phyloP scores from a whole-genome alignment of 768 basidiomycete species.

The Lactarius sanguifluus region DNA sequence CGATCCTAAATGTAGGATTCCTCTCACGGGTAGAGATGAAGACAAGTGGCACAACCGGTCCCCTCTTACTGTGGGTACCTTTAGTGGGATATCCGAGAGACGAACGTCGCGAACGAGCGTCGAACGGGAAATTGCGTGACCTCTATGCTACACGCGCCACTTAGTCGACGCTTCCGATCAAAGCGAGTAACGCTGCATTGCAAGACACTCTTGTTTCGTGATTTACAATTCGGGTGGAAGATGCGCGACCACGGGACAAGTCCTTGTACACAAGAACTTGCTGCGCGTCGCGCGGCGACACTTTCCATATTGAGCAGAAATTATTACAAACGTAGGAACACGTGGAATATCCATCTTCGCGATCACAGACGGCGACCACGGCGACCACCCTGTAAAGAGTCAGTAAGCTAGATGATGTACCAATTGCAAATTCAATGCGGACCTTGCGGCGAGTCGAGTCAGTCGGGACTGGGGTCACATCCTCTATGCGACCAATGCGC shows the following conservation, averaged over 20 bases:
- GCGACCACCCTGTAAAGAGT: conserved; percentile 79
- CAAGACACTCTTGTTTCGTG: background rate
- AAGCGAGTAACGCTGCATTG: background rate
- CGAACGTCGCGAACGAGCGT: background rate
- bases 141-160: background rate
- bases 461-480: conserved; percentile 96
- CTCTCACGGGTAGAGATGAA: background rate
- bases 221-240: conserved; percentile 24
- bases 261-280: conserved; percentile 50
- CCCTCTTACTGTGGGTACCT: background rate
- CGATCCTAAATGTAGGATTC: background rate
- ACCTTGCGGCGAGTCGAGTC: conserved; percentile 98
- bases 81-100: background rate
- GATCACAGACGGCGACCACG: conserved; percentile 92
- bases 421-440: conserved; percentile 29
- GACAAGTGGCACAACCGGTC: conserved; percentile 1
- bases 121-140: background rate
- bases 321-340: conserved; percentile 39
- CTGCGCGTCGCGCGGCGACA: conserved; percentile 90
- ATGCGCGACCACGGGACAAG: conserved; percentile 76
- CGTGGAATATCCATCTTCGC: conserved; percentile 32
- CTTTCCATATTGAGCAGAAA: conserved; percentile 44
- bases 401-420: background rate
- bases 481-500: conserved; percentile 97
- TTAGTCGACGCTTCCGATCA: background rate